phyloP scores from a whole-genome alignment of 768 basidiomycete species.

The Mycena alexandri region DNA sequence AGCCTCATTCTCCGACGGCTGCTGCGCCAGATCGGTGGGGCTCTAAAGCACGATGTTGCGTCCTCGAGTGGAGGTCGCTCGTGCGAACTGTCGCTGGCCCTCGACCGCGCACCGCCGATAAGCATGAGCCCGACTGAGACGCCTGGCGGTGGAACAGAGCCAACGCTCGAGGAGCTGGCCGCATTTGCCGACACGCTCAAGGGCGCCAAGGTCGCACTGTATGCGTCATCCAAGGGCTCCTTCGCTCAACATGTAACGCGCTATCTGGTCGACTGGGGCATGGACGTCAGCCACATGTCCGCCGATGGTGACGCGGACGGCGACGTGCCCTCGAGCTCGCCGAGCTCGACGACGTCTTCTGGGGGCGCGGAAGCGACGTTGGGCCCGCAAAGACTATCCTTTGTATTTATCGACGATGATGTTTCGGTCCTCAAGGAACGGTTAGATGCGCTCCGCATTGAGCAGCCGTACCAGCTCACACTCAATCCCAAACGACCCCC shows the following conservation, averaged over 20 bases:
- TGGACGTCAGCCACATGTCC: conserved; percentile 89
- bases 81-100: conserved; percentile 74
- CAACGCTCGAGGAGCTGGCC: conserved; percentile 82
- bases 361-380: conserved; percentile 12
- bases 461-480: conserved; percentile 59
- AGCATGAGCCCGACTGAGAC: conserved; percentile 54
- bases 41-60: conserved; percentile 57
- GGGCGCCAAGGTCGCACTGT: conserved; percentile 86
- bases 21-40: conserved; percentile 70
- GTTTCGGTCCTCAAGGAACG: conserved; percentile 82
- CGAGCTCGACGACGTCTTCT: conserved; percentile 30
- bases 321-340: conserved; percentile 32
- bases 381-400: conserved; percentile 55
- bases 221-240: conserved; percentile 87
- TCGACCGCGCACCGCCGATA: conserved; percentile 69
- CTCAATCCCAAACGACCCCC: conserved; percentile 72
- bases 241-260: conserved; percentile 95
- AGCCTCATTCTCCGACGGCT: conserved; percentile 72
- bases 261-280: conserved; percentile 94
- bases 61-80: conserved; percentile 64
- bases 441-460: conserved; percentile 74
- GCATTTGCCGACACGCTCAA: conserved; percentile 85
- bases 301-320: conserved; percentile 67
- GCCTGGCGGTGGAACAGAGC: conserved; percentile 62
- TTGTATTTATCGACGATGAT: conserved; percentile 95